phyloP scores from a whole-genome alignment of 2,329 filamentous ascomycete species.

The Ceratocystis alfenasii region DNA sequence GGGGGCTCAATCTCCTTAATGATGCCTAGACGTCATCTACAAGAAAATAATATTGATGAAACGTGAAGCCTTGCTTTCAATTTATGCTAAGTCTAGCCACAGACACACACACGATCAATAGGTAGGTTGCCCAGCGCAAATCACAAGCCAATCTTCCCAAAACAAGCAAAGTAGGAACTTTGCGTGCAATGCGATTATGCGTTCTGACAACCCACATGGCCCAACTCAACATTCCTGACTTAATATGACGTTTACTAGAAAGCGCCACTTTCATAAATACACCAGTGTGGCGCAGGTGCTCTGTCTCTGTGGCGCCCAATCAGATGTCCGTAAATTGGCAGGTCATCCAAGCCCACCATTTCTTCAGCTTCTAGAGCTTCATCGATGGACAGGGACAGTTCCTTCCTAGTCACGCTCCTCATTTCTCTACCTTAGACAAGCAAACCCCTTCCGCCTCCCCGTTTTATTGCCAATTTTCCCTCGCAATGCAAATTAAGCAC shows the following conservation, averaged over 20 bases:
- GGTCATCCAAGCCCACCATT: neutral
- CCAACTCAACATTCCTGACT: neutral
- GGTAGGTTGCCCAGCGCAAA: neutral
- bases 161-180: neutral
- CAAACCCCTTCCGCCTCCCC: neutral
- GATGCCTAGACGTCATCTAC: neutral
- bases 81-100: neutral
- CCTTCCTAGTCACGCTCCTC: neutral
- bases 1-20: neutral
- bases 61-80: neutral
- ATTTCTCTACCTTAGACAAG: neutral
- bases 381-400: neutral
- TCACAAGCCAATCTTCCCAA: neutral
- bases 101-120: neutral
- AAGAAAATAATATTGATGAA: neutral
- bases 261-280: neutral
- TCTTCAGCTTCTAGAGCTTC: neutral
- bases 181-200: neutral
- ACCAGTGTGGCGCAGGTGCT: neutral
- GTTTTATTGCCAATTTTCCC: neutral
- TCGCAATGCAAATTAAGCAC: slow-evolving; percentile 19
- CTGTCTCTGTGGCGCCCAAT: neutral
- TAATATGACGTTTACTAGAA: neutral
- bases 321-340: neutral
- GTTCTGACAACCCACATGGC: neutral